These are phyloP conservation scores for Chloris gayana DNA, from an alignment of 176 grass and related monocot species.

Conservation along the genomic window DNA sequence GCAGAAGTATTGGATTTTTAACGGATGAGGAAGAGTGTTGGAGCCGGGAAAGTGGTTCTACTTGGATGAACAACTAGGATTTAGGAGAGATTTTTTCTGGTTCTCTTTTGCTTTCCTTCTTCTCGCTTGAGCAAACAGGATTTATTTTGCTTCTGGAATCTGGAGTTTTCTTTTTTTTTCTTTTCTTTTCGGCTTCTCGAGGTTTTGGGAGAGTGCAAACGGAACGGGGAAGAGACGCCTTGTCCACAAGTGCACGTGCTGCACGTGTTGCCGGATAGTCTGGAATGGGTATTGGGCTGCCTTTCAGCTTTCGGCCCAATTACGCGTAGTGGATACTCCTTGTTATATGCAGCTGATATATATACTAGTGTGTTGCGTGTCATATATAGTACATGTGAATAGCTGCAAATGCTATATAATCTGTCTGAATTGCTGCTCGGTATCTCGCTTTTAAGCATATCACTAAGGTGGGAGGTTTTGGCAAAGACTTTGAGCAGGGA, in stretches of 20 bases:
- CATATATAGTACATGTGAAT: background rate
- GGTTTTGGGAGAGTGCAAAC: background rate
- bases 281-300: too few species aligned
- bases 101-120: background rate
- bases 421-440: background rate
- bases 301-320: too few species aligned
- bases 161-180: too few species aligned
- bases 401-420: background rate
- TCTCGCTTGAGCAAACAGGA: background rate
- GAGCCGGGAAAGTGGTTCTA: background rate
- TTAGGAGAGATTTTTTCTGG: background rate
- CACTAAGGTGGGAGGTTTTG: constrained; percentile 59
- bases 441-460: constrained; percentile 90
- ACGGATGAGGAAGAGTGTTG: background rate
- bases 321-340: too few species aligned
- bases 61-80: background rate
- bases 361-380: background rate
- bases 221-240: background rate
- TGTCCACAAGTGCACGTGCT: background rate
- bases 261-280: too few species aligned
- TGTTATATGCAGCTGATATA: too few species aligned
- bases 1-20: constrained; percentile 7
- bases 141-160: background rate
- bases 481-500: constrained; percentile 73
- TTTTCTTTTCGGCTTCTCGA: too few species aligned